phyloP scores from a whole-genome alignment of 106 monocot species.

The Apostasia ramifera region DNA sequence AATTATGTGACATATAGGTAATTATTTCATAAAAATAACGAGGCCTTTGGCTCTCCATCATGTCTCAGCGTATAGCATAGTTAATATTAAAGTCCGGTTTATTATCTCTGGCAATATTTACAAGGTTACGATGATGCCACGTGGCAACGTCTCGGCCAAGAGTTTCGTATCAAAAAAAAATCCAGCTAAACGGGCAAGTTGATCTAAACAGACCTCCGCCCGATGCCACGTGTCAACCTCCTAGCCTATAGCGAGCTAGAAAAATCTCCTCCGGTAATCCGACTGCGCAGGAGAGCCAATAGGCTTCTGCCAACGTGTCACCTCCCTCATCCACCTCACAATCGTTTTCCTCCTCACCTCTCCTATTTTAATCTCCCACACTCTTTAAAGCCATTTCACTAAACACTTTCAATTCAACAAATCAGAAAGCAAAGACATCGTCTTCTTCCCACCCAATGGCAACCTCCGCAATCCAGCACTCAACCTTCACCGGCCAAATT shows the following conservation, averaged over 20 bases:
- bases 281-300: conserved; percentile 20
- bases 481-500: conserved; percentile 64
- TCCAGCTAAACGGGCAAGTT: background rate
- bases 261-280: conserved; percentile 3
- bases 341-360: background rate
- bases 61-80: too few relatives aligned
- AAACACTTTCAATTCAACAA: background rate
- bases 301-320: conserved; percentile 24
- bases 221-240: conserved; percentile 12
- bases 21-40: too few relatives aligned
- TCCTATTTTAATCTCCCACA: background rate
- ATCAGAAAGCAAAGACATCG: background rate
- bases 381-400: background rate
- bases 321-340: conserved; percentile 22
- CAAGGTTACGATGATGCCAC: too few relatives aligned
- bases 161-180: too few relatives aligned
- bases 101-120: too few relatives aligned
- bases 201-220: background rate
- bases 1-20: too few relatives aligned
- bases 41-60: too few relatives aligned
- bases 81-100: too few relatives aligned
- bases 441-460: conserved; percentile 29
- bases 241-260: background rate
- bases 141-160: too few relatives aligned
- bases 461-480: conserved; percentile 55